Evolutionary conservation across 306 rosid genomes (phyloP).

Genomic region (Vicia faba): DNA sequence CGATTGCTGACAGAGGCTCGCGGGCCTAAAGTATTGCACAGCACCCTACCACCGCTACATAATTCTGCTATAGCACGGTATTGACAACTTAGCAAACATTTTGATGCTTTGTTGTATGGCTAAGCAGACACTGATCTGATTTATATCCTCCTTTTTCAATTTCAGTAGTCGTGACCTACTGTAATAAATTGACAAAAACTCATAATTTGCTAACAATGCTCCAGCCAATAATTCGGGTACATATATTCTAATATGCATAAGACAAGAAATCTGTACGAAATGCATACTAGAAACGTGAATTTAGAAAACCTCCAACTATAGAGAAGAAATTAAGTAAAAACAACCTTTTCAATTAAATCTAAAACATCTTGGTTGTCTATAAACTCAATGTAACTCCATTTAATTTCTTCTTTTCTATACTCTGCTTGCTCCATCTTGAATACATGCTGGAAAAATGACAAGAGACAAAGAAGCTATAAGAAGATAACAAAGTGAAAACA

Average conservation of each 20-base stretch:
- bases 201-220: conserved; percentile 1
- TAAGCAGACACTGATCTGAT: conserved; percentile 17
- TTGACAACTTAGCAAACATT: no score
- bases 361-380: conserved; percentile 97
- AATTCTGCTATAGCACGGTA: no score
- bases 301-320: conserved; percentile 14
- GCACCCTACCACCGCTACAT: no score
- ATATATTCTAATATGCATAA: conserved; percentile 27
- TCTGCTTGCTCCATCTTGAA: conserved; percentile 99
- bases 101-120: conserved; percentile 19
- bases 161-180: conserved; percentile 18
- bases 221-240: conserved; percentile 19
- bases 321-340: conserved; percentile 36
- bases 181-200: conserved; percentile 5
- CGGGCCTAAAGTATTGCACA: no score
- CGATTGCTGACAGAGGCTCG: no score
- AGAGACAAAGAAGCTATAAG: conserved; percentile 25
- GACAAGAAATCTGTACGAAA: conserved; percentile 21
- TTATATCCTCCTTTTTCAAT: conserved; percentile 14
- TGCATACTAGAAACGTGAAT: neutral
- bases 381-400: conserved; percentile 98
- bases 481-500: conserved; percentile 5
- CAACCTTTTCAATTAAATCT: conserved; percentile 96
- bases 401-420: conserved; percentile 87
- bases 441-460: conserved; percentile 71